Conservation (phyloP, 1,284 basidiomycete genomes). For the Irpex sp. region DNA sequence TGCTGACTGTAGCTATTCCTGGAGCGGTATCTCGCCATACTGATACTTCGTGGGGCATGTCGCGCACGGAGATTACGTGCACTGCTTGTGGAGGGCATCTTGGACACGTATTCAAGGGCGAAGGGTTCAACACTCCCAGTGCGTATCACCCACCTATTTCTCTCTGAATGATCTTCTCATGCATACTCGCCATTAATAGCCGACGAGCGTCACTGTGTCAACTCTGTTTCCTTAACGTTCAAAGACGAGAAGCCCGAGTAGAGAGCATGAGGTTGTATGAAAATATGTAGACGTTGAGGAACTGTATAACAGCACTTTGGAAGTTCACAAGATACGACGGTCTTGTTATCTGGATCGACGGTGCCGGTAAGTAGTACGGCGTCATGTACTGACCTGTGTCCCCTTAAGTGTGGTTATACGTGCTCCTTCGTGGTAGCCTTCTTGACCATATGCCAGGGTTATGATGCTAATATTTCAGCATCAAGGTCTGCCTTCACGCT, state of each 20-base stretch:
- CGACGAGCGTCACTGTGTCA: constrained; percentile 87
- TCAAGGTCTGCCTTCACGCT: no score
- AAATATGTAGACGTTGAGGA: no score
- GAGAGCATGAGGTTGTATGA: not conserved
- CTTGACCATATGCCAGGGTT: no score
- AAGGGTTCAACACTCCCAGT: constrained; percentile 75
- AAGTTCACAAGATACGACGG: no score
- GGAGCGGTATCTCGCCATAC: constrained; percentile 79
- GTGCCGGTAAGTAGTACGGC: no score
- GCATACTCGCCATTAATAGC: constrained; percentile 32
- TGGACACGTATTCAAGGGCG: constrained; percentile 92
- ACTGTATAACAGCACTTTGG: no score
- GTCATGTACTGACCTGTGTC: no score
- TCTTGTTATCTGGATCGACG: no score
- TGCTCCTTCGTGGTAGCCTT: no score
- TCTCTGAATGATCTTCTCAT: constrained; percentile 14
- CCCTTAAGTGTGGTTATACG: no score
- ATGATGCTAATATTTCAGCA: no score
- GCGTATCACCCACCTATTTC: constrained; percentile 15
- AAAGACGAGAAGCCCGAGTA: constrained; percentile 37
- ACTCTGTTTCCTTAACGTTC: constrained; percentile 84
- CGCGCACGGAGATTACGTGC: constrained; percentile 74
- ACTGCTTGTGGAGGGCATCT: constrained; percentile 86
- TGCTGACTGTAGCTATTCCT: constrained; percentile 59
- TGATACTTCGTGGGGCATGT: constrained; percentile 51